phyloP scores from a whole-genome alignment of 192 early-diverging fungal genomes.

The Coemansia sp. region DNA sequence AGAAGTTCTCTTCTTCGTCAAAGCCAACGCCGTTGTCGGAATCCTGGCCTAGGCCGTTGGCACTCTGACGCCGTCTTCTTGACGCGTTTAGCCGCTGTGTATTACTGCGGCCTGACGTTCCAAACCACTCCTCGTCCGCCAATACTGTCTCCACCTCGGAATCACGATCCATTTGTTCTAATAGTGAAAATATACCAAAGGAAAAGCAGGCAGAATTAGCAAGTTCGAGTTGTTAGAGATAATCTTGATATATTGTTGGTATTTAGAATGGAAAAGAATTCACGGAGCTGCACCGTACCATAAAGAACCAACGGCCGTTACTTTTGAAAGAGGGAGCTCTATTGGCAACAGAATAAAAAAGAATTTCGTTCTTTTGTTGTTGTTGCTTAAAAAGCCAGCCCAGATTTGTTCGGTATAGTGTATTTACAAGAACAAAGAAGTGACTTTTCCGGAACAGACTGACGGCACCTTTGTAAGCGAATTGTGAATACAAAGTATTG shows the following conservation, averaged over 20 bases:
- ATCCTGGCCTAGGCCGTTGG: conserved; percentile 4
- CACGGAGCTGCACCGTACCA: not conserved
- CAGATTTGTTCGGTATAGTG: not conserved
- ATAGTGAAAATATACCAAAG: not conserved
- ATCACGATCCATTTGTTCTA: conserved; percentile 43
- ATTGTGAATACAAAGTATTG: not conserved
- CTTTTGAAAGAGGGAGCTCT: not conserved
- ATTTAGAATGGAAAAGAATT: not conserved
- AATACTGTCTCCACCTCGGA: conserved; percentile 46
- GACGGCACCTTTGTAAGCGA: not conserved
- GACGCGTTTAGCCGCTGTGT: conserved; percentile 2
- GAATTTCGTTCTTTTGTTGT: not conserved
- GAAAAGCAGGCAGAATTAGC: not conserved
- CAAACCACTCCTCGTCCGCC: conserved; percentile 46
- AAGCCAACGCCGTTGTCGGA: conserved; percentile 17
- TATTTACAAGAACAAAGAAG: conserved; percentile 2
- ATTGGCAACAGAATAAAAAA: not conserved
- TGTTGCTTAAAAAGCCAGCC: not conserved
- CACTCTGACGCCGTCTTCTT: conserved; percentile 11
- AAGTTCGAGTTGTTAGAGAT: not conserved
- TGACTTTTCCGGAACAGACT: not conserved
- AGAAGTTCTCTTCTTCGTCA: conserved; percentile 51
- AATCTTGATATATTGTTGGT: not conserved
- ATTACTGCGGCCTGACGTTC: conserved; percentile 7
- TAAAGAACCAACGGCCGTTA: not conserved